Evolutionary conservation across 805 yeast genomes (phyloP).

Genomic region (Suhomyces kilbournensis): DNA sequence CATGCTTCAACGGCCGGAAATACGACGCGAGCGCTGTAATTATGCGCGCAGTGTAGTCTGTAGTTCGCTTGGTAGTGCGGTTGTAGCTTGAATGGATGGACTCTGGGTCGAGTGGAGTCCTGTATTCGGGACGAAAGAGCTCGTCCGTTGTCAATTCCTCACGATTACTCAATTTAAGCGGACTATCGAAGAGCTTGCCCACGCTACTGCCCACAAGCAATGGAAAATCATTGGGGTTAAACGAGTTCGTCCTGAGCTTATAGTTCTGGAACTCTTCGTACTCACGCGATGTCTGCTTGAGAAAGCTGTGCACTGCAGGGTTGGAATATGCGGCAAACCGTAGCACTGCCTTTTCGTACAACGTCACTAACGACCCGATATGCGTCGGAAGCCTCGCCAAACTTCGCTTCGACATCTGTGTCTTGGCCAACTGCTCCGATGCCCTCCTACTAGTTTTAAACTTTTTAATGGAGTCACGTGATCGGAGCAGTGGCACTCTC

Average conservation of each 20-base stretch:
- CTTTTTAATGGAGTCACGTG: neutral
- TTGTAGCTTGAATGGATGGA: conserved; percentile 8
- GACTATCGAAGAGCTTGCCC: conserved; percentile 18
- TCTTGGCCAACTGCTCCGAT: neutral
- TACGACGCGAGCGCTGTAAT: conserved; percentile 25
- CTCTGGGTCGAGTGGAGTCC: neutral
- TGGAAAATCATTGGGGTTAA: conserved; percentile 20
- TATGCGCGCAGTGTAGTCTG: conserved; percentile 25
- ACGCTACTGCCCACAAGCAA: conserved; percentile 17
- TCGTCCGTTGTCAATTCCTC: conserved; percentile 10
- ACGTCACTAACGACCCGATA: conserved; percentile 15
- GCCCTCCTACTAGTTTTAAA: neutral
- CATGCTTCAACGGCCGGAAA: conserved; percentile 16
- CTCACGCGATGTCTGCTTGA: conserved; percentile 16
- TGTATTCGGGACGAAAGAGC: conserved; percentile 1
- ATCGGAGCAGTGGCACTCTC: neutral
- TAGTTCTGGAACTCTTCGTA: conserved; percentile 18
- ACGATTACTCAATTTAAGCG: conserved; percentile 11
- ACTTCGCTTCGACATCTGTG: conserved; percentile 16
- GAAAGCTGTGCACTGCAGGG: conserved; percentile 12
- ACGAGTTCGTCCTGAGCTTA: conserved; percentile 14
- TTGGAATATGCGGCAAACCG: conserved; percentile 8
- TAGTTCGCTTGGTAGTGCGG: conserved; percentile 15
- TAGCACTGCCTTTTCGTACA: conserved; percentile 18
- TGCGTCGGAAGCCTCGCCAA: conserved; percentile 21